Base-by-base conservation (phyloP, 441 rosid species). In the Gossypium davidsonii region DNA sequence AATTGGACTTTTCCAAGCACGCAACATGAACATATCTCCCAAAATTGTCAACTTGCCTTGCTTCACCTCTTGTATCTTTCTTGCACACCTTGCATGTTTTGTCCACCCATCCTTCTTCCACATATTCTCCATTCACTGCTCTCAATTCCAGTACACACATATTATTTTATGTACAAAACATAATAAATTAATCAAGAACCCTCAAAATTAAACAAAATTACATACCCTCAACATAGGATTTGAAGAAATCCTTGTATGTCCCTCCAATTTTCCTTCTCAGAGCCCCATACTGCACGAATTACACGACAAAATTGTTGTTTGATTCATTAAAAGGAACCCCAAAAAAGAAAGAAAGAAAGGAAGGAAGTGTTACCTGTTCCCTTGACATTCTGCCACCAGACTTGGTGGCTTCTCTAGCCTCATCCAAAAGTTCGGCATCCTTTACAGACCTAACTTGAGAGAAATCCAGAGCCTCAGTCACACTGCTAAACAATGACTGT, bases 101-200 rank as follows among this genome's bases (percentile, higher is more conserved):
- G 87, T 92, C 97, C 9, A 94, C 95, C 98, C 98, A 94, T 5
- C 98, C 97, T 26, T 94, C 97, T 76, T 94, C 98, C 64, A 92
- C 96, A 60, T 90, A 94, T 66, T 89, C 46, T 44, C 98, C 97
- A 65, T 94, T 95, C 86, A 94, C 97, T 91, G 46, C 49, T 37
- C 65, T 11, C 62, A 12, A 10, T 58, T 49, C 4, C 53, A 4
- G 53, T 49, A 18, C 53, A 49, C 6, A 14, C 18, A 58, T 12
- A 58, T 58, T 31, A 31, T 31, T 31, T 31, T 31, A 31, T 4
- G 34, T 4, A 4, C 34, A 31, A 31, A 31, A 31, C 34, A 31
- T 31, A 31, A 31, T 4, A 4, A 31, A 31, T 31, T 31, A 31
- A 31, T 5, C 31, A 3, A 28, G 31, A 3, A 3, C 31, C 31